phyloP scores from a whole-genome alignment of 176 grass and related monocot species.

The Eragrostis curvula region DNA sequence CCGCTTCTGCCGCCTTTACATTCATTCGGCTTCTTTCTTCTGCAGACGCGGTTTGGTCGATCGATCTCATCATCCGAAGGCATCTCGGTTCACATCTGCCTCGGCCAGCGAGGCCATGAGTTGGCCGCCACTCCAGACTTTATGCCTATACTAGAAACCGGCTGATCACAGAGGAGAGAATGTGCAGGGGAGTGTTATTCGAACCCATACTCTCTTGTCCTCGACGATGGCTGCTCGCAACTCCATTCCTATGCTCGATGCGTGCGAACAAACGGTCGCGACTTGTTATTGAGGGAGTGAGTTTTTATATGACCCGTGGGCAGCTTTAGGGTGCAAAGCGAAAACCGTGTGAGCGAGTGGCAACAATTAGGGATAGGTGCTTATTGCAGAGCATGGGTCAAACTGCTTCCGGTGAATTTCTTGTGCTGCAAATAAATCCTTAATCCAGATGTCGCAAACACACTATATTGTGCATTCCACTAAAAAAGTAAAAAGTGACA shows the following conservation, averaged over 20 bases:
- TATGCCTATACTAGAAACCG: no score
- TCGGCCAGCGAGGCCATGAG: conserved; percentile 28
- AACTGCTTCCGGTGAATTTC: no score
- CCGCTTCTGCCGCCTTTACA: conserved; percentile 10
- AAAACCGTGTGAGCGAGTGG: no score
- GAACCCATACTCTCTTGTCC: conserved; percentile 24
- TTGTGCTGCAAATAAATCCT: no score
- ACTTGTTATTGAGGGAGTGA: neutral
- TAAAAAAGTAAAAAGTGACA: no score
- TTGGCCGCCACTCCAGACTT: neutral
- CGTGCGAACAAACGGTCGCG: neutral
- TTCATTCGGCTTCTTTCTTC: neutral
- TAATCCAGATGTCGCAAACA: no score
- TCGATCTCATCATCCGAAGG: neutral
- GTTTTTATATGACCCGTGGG: conserved; percentile 18
- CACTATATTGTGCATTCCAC: no score
- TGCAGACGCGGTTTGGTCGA: conserved; percentile 23
- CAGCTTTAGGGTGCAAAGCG: no score
- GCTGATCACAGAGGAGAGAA: no score
- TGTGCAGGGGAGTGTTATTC: neutral
- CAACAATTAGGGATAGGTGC: no score
- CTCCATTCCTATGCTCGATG: neutral
- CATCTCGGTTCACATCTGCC: conserved; percentile 14
- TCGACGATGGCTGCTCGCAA: neutral
- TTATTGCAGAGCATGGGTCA: no score